Evolutionary conservation across 2,329 filamentous ascomycete genomes (phyloP), one percentile per base, ranked within the genome.

Genomic region (Penicillium sumatraense): DNA sequence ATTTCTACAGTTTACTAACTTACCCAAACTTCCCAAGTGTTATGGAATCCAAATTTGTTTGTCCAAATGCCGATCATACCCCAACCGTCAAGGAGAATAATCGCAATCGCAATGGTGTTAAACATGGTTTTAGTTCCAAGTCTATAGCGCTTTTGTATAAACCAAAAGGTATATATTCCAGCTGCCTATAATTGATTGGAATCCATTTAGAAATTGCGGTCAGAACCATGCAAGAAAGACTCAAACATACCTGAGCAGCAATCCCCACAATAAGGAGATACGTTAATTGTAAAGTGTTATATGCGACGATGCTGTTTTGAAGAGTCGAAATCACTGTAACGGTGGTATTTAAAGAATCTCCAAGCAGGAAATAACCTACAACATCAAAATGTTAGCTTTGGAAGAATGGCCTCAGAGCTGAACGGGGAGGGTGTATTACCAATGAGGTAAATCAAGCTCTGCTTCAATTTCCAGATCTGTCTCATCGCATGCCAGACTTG

Each of bases 321-420:
- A 89, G 71, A 0, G 86, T 89, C 0, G 75, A 79, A 27, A 89
- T 85, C 20, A 89, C 86, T 0, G 87, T 89, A 5, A 89, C 84
- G 0, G 86, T 88, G 0, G 87, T 90, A 68, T 89, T 89, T 31
- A 89, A 76, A 1, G 83, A 86, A 70, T 89, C 87, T n/a, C 85
- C 86, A 0, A 89, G 80, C 2, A 89, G 75, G 66, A 89, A 89
- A 65, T 88, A 89, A 3, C 80, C 79, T 71, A 58, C 54, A 16
- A 20, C 26, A 10, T 20, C n/a, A 8, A 2, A 3, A 18, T 20
- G 16, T 44, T 24, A 51, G 48, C 36, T 14, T 27, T 20, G 13
- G 8, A 33, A 21, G 1, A 10, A 13, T 20, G 16, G n/a, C 24
- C 18, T 14, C 23, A n/a, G 4, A 24, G 23, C n/a, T n/a, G 18